These are phyloP conservation scores for Phylloporus sp. DNA, from an alignment of 768 basidiomycete genomes.

Conservation along the genomic window DNA sequence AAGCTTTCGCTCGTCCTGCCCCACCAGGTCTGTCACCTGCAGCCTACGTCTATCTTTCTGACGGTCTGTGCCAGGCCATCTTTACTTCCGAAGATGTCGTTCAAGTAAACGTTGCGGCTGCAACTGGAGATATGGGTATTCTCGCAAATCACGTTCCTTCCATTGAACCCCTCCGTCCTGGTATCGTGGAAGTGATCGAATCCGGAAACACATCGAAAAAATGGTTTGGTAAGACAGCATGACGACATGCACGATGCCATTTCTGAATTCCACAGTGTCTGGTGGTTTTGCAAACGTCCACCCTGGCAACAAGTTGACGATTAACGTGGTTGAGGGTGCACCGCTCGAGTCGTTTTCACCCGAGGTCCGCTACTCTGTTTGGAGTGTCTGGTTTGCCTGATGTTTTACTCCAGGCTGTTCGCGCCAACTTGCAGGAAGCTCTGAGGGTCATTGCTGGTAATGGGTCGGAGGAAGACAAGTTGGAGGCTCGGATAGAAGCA, in stretches of 20 bases:
- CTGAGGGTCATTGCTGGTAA: slow-evolving; percentile 74
- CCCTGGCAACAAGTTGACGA: slow-evolving; percentile 92
- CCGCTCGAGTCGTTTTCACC: slow-evolving; percentile 85
- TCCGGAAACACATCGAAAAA: slow-evolving; percentile 75
- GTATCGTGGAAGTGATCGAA: slow-evolving; percentile 93
- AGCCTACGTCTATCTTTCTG: slow-evolving; percentile 4
- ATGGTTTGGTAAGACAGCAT: slow-evolving; percentile 81
- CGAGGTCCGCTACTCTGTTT: slow-evolving; percentile 57
- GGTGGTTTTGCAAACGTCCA: slow-evolving; percentile 98
- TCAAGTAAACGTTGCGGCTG: slow-evolving; percentile 93
- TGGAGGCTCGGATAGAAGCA: slow-evolving; percentile 90
- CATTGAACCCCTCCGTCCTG: slow-evolving; percentile 93
- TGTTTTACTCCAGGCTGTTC: slow-evolving; percentile 58
- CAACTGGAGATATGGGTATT: slow-evolving; percentile 98
- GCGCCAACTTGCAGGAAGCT: slow-evolving; percentile 85
- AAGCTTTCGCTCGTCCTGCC: slow-evolving; percentile 92
- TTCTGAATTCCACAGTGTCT: slow-evolving; percentile 58
- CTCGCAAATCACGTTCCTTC: slow-evolving; percentile 97
- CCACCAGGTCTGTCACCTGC: slow-evolving; percentile 69
- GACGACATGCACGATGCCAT: neutral
- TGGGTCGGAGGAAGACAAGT: slow-evolving; percentile 90
- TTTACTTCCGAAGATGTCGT: slow-evolving; percentile 89
- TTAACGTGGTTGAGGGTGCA: slow-evolving; percentile 96
- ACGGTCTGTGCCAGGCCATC: slow-evolving; percentile 59
- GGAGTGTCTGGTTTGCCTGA: slow-evolving; percentile 4